A percentile compares a stretch with the other conserved stretches of the same genome.
Evolutionary conservation across 1,139 yeast genomes (phyloP).

Genomic region (Yamadazyma triangularis): DNA sequence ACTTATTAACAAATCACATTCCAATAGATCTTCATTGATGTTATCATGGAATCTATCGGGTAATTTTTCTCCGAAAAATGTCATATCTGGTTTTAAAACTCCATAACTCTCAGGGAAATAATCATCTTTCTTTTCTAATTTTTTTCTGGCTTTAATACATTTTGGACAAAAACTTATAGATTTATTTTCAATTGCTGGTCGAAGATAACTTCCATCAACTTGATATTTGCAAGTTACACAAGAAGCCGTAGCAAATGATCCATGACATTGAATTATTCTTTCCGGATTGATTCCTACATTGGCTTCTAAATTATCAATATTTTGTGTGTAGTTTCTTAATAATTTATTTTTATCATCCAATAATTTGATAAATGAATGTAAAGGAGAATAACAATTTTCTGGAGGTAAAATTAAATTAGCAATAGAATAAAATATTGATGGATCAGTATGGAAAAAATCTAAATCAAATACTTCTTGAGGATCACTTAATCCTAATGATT

Average conservation of each 20-base stretch:
- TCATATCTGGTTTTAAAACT: slow-evolving; percentile 93
- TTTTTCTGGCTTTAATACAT: slow-evolving; percentile 48
- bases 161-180: slow-evolving; percentile 71
- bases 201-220: slow-evolving; percentile 66
- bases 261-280: slow-evolving; percentile 88
- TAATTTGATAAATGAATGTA: slow-evolving; percentile 77
- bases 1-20: slow-evolving; percentile 80
- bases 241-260: slow-evolving; percentile 89
- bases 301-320: slow-evolving; percentile 86
- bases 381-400: slow-evolving; percentile 67
- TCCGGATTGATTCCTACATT: slow-evolving; percentile 73
- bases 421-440: slow-evolving; percentile 77
- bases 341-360: slow-evolving; percentile 76
- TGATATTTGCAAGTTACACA: slow-evolving; percentile 74
- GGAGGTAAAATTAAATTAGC: slow-evolving; percentile 89
- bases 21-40: slow-evolving; percentile 51
- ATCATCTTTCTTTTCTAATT: slow-evolving; percentile 22
- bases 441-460: slow-evolving; percentile 69
- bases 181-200: slow-evolving; percentile 53
- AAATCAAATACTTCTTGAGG: slow-evolving; percentile 95
- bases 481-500: slow-evolving; percentile 70
- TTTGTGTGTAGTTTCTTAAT: slow-evolving; percentile 87
- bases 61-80: slow-evolving; percentile 87
- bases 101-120: slow-evolving; percentile 52
- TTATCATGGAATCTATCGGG: slow-evolving; percentile 70